A percentile compares a stretch with the other conserved stretches of the same genome.
Evolutionary conservation across 2,329 filamentous ascomycete genomes (phyloP).

Genomic region (Chrysoporthe puriensis): DNA sequence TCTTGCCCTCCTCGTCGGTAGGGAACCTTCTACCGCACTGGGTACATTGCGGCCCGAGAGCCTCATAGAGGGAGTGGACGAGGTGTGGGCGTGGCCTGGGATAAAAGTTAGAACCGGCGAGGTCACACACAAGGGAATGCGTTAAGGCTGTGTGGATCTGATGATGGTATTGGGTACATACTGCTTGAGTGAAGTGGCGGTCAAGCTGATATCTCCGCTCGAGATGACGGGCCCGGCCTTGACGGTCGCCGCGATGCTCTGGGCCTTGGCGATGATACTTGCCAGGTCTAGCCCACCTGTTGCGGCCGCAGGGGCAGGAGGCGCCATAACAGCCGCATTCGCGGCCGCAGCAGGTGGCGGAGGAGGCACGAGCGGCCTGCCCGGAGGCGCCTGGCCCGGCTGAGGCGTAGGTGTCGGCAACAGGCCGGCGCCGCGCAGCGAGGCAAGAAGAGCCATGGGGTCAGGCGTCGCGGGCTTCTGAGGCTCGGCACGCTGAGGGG

Average conservation of each 20-base stretch:
- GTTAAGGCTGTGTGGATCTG: not conserved
- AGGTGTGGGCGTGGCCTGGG: conserved; percentile 73
- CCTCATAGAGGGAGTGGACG: conserved; percentile 75
- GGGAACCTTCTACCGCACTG: conserved; percentile 90
- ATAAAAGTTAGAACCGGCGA: conserved; percentile 7
- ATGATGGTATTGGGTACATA: conserved; percentile 46
- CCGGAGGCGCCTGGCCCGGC: conserved; percentile 41
- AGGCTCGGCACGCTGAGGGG: conserved; percentile 46
- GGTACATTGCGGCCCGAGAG: conserved; percentile 82
- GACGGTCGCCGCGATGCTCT: conserved; percentile 27
- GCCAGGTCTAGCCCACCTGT: conserved; percentile 34
- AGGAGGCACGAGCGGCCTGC: conserved; percentile 41
- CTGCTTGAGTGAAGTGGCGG: conserved; percentile 73
- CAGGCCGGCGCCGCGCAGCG: conserved; percentile 70
- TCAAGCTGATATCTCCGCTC: conserved; percentile 58
- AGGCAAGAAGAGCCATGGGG: conserved; percentile 66
- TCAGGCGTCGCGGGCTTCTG: conserved; percentile 44
- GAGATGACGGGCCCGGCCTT: conserved; percentile 28
- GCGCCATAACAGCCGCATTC: not conserved
- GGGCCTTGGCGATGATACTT: conserved; percentile 33
- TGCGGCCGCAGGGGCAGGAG: conserved; percentile 2
- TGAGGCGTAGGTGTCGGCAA: conserved; percentile 51
- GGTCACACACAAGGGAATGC: not conserved
- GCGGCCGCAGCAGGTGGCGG: conserved; percentile 24
- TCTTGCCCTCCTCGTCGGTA: conserved; percentile 74